A percentile compares a stretch with the other conserved stretches of the same genome.
Conservation (phyloP, 495 filamentous ascomycete species). For the Aspergillus mulundensis region DNA sequence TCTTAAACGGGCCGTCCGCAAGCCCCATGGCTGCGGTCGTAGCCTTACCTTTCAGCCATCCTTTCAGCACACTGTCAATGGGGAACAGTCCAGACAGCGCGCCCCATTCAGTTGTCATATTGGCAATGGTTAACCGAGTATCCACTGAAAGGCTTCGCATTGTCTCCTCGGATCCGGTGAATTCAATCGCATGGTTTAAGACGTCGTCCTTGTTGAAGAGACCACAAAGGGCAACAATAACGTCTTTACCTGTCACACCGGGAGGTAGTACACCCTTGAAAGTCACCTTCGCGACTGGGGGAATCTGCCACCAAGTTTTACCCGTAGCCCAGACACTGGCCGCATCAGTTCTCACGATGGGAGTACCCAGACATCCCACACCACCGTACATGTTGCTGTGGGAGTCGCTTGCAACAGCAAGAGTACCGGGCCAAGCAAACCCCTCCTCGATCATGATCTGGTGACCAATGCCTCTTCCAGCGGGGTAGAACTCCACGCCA, state of each 20-base stretch:
- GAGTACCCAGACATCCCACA: conserved; percentile 69
- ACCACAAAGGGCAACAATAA: conserved; percentile 86
- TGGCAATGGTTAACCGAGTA: conserved; percentile 77
- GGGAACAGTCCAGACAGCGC: conserved; percentile 81
- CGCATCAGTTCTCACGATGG: conserved; percentile 83
- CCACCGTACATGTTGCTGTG: conserved; percentile 94
- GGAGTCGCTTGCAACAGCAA: conserved; percentile 77
- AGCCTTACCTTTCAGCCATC: conserved; percentile 78
- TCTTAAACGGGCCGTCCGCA: conserved; percentile 36
- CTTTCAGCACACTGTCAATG: conserved; percentile 65
- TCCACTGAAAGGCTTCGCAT: conserved; percentile 72
- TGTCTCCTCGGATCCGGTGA: conserved; percentile 74
- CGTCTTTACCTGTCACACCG: conserved; percentile 92
- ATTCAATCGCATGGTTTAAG: conserved; percentile 90
- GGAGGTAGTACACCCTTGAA: conserved; percentile 69
- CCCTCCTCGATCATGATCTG: conserved; percentile 89
- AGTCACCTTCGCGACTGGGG: conserved; percentile 75
- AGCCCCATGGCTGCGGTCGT: conserved; percentile 58
- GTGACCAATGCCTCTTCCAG: conserved; percentile 80
- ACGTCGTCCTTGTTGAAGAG: conserved; percentile 88
- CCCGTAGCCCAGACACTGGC: conserved; percentile 84
- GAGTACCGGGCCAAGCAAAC: conserved; percentile 76
- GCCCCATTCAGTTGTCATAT: conserved; percentile 97
- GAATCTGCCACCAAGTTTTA: conserved; percentile 85
- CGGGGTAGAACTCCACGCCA: conserved; percentile 78